phyloP scores from a whole-genome alignment of 2,329 filamentous ascomycete species.

The Fusarium sp. region DNA sequence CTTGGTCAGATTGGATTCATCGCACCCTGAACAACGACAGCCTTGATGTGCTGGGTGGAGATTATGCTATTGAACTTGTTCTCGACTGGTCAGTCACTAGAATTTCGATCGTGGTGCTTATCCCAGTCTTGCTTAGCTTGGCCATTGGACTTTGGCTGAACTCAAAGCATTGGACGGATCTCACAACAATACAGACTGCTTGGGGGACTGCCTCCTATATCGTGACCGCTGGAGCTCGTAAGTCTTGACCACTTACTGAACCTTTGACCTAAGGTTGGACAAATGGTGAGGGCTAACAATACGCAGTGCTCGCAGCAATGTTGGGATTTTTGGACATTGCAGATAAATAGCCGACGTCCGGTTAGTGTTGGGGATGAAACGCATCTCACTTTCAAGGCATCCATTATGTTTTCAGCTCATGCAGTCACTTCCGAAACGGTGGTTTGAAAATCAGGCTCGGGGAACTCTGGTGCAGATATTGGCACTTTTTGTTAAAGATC shows the following conservation, averaged over 20 bases:
- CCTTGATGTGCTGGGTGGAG: rapidly evolving
- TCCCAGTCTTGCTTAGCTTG: not conserved
- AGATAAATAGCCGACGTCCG: not conserved
- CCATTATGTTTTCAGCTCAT: not conserved
- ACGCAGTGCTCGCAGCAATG: not conserved
- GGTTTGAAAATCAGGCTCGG: rapidly evolving
- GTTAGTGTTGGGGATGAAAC: rapidly evolving
- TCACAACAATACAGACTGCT: not conserved
- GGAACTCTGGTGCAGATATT: rapidly evolving
- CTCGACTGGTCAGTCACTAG: not conserved
- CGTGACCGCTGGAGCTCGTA: not conserved
- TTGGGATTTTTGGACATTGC: not conserved
- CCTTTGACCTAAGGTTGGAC: too few relatives aligned
- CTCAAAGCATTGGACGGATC: not conserved
- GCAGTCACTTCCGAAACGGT: not conserved
- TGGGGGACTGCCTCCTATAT: not conserved
- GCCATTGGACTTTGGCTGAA: not conserved
- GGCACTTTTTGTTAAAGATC: rapidly evolving
- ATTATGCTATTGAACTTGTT: not conserved
- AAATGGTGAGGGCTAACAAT: too few relatives aligned
- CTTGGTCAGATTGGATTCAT: not conserved
- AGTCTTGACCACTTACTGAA: not conserved
- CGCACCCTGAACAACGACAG: not conserved
- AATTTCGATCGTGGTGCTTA: not conserved
- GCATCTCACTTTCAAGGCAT: not conserved